Evolutionary conservation across 306 rosid genomes (phyloP), one percentile per base, ranked within the genome.

Genomic region (Lupinus albus): DNA sequence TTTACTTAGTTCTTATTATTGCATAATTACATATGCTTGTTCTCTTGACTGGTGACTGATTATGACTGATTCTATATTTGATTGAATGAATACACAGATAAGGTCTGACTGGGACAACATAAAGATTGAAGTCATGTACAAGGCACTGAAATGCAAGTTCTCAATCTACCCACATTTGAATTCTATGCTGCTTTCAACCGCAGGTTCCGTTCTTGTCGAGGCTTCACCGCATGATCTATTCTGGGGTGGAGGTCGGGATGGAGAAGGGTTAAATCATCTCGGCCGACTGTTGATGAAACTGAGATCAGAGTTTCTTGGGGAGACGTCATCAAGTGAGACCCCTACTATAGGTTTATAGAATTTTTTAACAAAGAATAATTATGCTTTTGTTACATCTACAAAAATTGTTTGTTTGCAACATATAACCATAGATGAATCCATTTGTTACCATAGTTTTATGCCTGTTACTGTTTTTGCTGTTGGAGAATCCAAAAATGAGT

Each of bases 171-270:
- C 96, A 1, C 90, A 81, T 60, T 65, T 93, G 82, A 88, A 84
- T 61, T 74, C 88, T n/a, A 81, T 93, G 91, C 75, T 93, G 60
- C 86, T 93, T 14, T 83, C 90, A 17, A 89, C 96, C 53, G 83
- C 82, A 21, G 98, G 96, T 59, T 84, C 87, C 32, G 88, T 89
- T 67, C 94, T 93, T 39, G 97, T 89, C 41, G 98, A 93, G 82
- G 91, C 97, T 55, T 86, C 98, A 21, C 98, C 96, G 0, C 93
- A 86, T 49, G 98, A 89, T 79, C 87, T 93, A 17, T 83, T 93
- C 71, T 93, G 96, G 98, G 98, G 98, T 0, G 98, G 97, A 16
- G 98, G 98, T 1, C 82, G 95, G 56, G 93, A 83, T 1, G 98
- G 97, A 18, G 97, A 93, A 75, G 98, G 98, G 68, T 80, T 93